Evolutionary conservation across 2,329 filamentous ascomycete species (phyloP), one percentile per base, ranked within the genome.

Genomic region (Cordyceps fumosorosea): DNA sequence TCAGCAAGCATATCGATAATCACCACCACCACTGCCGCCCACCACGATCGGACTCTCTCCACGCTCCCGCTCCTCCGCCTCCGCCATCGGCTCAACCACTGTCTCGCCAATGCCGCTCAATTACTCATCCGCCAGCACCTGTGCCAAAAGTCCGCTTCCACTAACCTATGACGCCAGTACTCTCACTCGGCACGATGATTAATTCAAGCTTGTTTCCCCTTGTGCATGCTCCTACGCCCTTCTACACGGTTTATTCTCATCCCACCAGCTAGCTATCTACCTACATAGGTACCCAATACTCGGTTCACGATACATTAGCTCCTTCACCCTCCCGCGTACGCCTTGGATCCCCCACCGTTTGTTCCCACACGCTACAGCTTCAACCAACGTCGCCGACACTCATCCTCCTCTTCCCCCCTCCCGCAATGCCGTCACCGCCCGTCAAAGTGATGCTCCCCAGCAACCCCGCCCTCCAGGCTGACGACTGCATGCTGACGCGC

Each of bases 401-500:
- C 45, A 22, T 34, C 18, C 3, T 34, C 45, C 10, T 53, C 12
- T 24, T n/a, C 12, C 16, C 51, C n/a, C 22, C 45, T 45, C 45
- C 24, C 29, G 4, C n/a, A 20, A 60, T 63, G 57, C 62, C 56
- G 37, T 56, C 62, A 44, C 55, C 56, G 37, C 44, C 51, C 20
- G 48, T 56, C 62, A 63, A 52, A 55, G 52, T 77, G 78, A 80
- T 79, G 65, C 68, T 74, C 66, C 81, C 82, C 62, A 75, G 78
- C 67, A 74, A 80, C 62, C 74, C 78, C 60, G 74, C 69, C 65
- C 74, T 81, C 65, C 71, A 72, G 64, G 74, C 75, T 74, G 75
- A 83, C 74, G 77, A 81, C 73, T 85, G 83, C 14, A 91, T 91
- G 86, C 80, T 95, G 69, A 85, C 86, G 68, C 81, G 84, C 63